Evolutionary conservation across 371 early-diverging fungal genomes (phyloP).

Genomic region (Fennellomyces sp.): DNA sequence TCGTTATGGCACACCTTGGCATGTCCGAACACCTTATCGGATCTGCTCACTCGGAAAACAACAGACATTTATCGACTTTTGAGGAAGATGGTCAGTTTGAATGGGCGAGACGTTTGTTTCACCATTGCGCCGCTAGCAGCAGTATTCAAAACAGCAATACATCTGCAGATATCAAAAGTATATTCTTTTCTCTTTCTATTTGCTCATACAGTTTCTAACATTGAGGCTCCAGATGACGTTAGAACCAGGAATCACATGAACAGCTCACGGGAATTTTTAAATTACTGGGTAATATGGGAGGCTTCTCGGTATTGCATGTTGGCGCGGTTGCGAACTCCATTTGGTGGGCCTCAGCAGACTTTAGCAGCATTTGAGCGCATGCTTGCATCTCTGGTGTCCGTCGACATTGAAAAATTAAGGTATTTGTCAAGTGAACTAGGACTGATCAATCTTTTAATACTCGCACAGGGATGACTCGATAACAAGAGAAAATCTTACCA

Average conservation of each 20-base stretch:
- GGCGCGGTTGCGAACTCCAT: slow-evolving; percentile 73
- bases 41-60: slow-evolving; percentile 5
- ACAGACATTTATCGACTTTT: no score
- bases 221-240: no score
- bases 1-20: slow-evolving; percentile 38
- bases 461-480: slow-evolving; percentile 1
- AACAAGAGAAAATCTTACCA: background rate
- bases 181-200: slow-evolving; percentile 2
- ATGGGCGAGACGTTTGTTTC: slow-evolving; percentile 39
- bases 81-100: slow-evolving; percentile 6
- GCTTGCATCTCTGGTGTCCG: slow-evolving; percentile 32
- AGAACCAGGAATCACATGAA: no score
- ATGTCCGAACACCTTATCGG: slow-evolving; percentile 34
- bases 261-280: slow-evolving; percentile 37
- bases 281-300: slow-evolving; percentile 83
- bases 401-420: background rate
- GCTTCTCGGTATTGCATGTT: slow-evolving; percentile 74
- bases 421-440: background rate
- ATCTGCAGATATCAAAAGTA: slow-evolving; percentile 24
- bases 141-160: slow-evolving; percentile 22
- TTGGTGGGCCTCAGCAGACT: slow-evolving; percentile 79
- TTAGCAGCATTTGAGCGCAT: slow-evolving; percentile 71
- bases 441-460: background rate
- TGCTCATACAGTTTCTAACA: no score
- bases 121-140: slow-evolving; percentile 37